Evolutionary conservation across 371 early-diverging fungal genomes (phyloP), one percentile per base, ranked within the genome.

Genomic region (Sporodiniella umbellata): DNA sequence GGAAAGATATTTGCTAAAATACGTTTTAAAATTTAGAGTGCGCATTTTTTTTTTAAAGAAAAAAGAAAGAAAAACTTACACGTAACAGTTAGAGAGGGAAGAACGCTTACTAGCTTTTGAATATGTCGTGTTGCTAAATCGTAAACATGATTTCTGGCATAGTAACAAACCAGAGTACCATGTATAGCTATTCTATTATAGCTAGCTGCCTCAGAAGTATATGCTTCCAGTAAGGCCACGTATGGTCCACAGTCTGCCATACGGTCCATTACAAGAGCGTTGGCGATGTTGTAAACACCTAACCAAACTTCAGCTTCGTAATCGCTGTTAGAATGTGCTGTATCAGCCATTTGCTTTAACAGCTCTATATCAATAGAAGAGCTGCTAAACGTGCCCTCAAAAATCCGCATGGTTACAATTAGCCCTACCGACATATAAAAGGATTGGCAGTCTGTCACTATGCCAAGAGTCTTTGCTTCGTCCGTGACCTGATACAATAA

Each of bases 381-480:
- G 3, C 35, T 35, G 42, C 68, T 68, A 22, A 77, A 60, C 0
- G 69, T 59, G 7, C 83, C 83, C 42, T 83, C 79, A 67, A 79
- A 79, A 14, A 80, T 80, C 10, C 79, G 65, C 56, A 75, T 76
- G 0, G 80, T 76, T 5, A 68, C 51, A 10, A 76, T 53, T 11
- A 78, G 53, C 0, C 72, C 75, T 8, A 79, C 79, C 0, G 77
- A 62, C 6, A 78, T 63, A 49, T 83, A 83, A 28, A 77, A 83
- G 0, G 74, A 56, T 21, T 79, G 78, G 44, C 76, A 64, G 33
- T 78, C 73, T 1, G 68, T 79, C 8, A 80, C 80, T 1, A 78
- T 73, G 5, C 83, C 83, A 17, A 78, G 61, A 3, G 72, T 72
- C 37, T 63, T 65, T 37, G 64, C 56, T 10, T 65, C 71, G 15